Conservation (phyloP, 495 filamentous ascomycete genomes). For the Aspergillus steynii region DNA sequence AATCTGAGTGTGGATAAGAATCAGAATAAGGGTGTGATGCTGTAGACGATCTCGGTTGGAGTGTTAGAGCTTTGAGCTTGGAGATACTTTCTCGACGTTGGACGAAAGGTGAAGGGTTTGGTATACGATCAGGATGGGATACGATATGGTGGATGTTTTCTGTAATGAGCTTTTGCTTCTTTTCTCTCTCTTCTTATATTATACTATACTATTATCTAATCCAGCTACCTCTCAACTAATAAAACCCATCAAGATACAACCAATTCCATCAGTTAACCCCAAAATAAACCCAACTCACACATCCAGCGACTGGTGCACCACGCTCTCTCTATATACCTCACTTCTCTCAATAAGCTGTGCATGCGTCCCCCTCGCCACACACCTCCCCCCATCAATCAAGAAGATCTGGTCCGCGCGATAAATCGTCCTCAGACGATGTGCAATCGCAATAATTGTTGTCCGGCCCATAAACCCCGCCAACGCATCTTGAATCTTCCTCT, state of each 20-base stretch:
- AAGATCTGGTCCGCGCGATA: conserved; percentile 74
- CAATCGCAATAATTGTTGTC: conserved; percentile 73
- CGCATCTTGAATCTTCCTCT: conserved; percentile 67
- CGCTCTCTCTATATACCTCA: conserved; percentile 58
- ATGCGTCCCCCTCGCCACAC: conserved; percentile 69
- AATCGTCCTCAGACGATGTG: conserved; percentile 73
- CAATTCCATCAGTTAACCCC: too few species aligned
- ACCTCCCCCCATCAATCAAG: conserved; percentile 64
- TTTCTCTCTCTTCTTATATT: too few species aligned
- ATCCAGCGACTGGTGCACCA: conserved; percentile 33
- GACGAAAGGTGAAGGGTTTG: too few species aligned
- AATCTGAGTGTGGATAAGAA: conserved; percentile 46
- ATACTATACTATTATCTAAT: too few species aligned
- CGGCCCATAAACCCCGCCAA: conserved; percentile 63
- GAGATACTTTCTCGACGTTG: too few species aligned
- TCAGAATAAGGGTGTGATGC: conserved; percentile 48
- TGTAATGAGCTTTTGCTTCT: too few species aligned
- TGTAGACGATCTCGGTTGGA: conserved; percentile 11
- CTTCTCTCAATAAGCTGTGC: conserved; percentile 59
- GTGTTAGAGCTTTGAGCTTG: too few species aligned
- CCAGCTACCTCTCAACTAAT: too few species aligned
- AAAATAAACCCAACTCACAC: not conserved
- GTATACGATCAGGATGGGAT: too few species aligned
- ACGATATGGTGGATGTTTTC: too few species aligned
- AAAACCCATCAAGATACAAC: too few species aligned